phyloP scores from a whole-genome alignment of 2,329 filamentous ascomycete genomes.

The Ophiostoma fasciatum region DNA sequence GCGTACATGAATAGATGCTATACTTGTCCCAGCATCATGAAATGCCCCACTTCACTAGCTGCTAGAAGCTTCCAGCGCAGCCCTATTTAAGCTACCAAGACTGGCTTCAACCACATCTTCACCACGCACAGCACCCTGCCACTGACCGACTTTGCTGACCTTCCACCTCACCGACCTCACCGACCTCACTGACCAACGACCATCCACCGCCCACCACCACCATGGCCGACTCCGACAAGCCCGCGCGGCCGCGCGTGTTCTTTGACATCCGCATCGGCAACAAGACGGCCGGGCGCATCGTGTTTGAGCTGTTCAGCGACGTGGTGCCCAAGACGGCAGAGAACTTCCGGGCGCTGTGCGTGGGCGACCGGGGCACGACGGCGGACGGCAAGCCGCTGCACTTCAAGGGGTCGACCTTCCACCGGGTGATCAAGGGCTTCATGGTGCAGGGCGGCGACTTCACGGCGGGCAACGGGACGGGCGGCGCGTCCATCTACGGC shows the following conservation, averaged over 20 bases:
- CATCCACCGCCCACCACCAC: too few species aligned
- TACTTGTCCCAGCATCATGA: too few species aligned
- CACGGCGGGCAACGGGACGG: conserved; percentile 84
- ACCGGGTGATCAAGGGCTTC: conserved; percentile 95
- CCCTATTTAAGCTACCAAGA: too few species aligned
- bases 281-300: conserved; percentile 59
- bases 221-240: conserved; percentile 27
- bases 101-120: too few species aligned
- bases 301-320: conserved; percentile 64
- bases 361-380: conserved; percentile 80
- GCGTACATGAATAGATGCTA: too few species aligned
- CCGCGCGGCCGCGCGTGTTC: conserved; percentile 65
- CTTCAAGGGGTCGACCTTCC: conserved; percentile 88
- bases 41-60: too few species aligned
- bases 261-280: conserved; percentile 82
- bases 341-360: conserved; percentile 91
- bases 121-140: too few species aligned
- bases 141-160: too few species aligned
- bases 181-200: background rate
- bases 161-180: background rate
- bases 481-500: conserved; percentile 94
- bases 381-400: conserved; percentile 72
- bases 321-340: conserved; percentile 90
- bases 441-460: conserved; percentile 99
- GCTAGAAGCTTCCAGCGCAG: conserved; percentile 5